A percentile compares a stretch with the other conserved stretches of the same genome.
phyloP scores from a whole-genome alignment of 768 basidiomycete genomes.

The Suillus subluteus region DNA sequence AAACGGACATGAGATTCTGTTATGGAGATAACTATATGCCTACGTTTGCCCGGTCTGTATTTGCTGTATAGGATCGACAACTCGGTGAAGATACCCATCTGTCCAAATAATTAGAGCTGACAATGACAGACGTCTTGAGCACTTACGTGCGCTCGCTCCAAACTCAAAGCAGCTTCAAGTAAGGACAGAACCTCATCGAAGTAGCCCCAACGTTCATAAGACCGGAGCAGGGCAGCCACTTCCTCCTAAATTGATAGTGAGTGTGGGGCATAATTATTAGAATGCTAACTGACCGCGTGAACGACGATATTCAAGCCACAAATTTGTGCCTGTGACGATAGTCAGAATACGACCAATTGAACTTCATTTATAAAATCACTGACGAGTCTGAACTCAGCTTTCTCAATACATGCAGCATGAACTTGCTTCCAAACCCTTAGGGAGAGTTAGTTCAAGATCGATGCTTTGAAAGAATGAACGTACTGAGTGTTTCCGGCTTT shows the following conservation, averaged over 20 bases:
- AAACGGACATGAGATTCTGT: constrained; percentile 15
- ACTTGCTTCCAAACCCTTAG: constrained; percentile 99
- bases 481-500: constrained; percentile 99
- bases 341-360: constrained; percentile 14
- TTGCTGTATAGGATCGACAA: constrained; percentile 91
- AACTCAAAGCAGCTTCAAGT: constrained; percentile 92
- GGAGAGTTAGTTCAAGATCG: constrained; percentile 16
- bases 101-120: constrained; percentile 21
- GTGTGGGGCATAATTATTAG: constrained; percentile 12
- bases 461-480: constrained; percentile 30
- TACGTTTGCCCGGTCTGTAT: constrained; percentile 90
- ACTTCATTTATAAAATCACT: constrained; percentile 22
- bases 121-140: not conserved
- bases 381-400: constrained; percentile 91
- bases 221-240: constrained; percentile 68
- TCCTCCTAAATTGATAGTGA: constrained; percentile 60
- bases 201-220: constrained; percentile 90
- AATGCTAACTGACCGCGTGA: constrained; percentile 57
- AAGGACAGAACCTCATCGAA: constrained; percentile 93
- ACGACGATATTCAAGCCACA: constrained; percentile 98
- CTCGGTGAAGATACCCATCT: constrained; percentile 99
- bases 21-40: constrained; percentile 29
- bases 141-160: constrained; percentile 91
- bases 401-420: constrained; percentile 97
- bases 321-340: constrained; percentile 77